Evolutionary conservation across 768 basidiomycete species (phyloP).

Genomic region (Rhodotorula sphaerocarpa): DNA sequence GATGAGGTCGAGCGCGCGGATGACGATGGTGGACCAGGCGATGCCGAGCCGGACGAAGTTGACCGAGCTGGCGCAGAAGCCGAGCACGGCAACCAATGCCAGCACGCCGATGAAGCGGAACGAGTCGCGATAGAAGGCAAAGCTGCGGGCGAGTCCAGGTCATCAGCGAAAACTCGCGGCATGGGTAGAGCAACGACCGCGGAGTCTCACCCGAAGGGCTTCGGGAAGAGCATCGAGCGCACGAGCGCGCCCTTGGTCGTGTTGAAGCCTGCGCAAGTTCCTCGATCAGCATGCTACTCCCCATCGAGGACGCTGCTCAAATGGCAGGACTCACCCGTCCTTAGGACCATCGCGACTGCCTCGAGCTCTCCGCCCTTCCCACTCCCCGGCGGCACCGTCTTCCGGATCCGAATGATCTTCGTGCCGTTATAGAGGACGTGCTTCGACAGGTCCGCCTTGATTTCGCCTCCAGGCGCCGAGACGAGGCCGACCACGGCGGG

Average conservation of each 20-base stretch:
- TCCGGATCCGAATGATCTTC: constrained; percentile 67
- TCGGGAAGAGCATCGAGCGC: constrained; percentile 96
- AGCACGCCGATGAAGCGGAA: constrained; percentile 74
- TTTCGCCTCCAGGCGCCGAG: constrained; percentile 57
- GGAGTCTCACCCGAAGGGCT: constrained; percentile 63
- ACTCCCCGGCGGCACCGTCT: constrained; percentile 25
- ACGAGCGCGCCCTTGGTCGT: constrained; percentile 95
- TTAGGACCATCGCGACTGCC: constrained; percentile 52
- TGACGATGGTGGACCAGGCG: constrained; percentile 76
- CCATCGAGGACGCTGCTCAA: background rate
- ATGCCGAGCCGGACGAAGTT: constrained; percentile 85
- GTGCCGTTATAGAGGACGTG: constrained; percentile 86
- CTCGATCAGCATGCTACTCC: background rate
- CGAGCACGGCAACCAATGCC: constrained; percentile 78
- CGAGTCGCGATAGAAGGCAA: constrained; percentile 87
- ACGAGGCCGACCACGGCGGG: constrained; percentile 58
- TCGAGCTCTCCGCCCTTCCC: constrained; percentile 13
- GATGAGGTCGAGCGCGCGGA: constrained; percentile 87
- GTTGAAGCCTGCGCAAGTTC: constrained; percentile 64
- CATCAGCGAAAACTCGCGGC: background rate
- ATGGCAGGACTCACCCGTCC: constrained; percentile 57
- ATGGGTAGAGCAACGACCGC: background rate
- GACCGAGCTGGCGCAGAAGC: constrained; percentile 82
- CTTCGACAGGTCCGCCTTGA: constrained; percentile 58
- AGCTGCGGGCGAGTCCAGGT: constrained; percentile 41